A percentile compares a stretch with the other conserved stretches of the same genome.
Evolutionary conservation across 1,139 yeast genomes (phyloP).

Genomic region (Yamadazyma membranifaciens): DNA sequence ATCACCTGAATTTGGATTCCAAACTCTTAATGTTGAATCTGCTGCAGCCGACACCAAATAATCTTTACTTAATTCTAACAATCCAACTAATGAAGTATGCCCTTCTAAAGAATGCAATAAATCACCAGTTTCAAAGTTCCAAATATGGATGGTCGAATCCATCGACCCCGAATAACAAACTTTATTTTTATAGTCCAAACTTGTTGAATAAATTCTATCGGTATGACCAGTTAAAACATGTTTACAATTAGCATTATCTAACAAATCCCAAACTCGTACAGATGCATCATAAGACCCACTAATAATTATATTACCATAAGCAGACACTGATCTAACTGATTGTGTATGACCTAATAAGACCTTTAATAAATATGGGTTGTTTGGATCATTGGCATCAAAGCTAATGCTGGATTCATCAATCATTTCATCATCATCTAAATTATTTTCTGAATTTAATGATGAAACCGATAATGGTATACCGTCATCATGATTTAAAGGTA

Average conservation of each 20-base stretch:
- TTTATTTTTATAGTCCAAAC: conserved; percentile 70
- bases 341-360: conserved; percentile 81
- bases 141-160: conserved; percentile 84
- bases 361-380: conserved; percentile 75
- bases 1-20: conserved; percentile 85
- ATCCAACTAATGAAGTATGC: conserved; percentile 86
- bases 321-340: conserved; percentile 85
- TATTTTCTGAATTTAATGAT: conserved; percentile 13
- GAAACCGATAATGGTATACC: conserved; percentile 6
- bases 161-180: conserved; percentile 90
- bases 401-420: conserved; percentile 20
- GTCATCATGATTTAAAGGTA: conserved; percentile 58
- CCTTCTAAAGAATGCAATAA: conserved; percentile 70
- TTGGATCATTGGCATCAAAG: conserved; percentile 33
- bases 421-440: conserved; percentile 15
- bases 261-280: conserved; percentile 88
- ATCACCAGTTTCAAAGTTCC: conserved; percentile 83
- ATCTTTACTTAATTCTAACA: conserved; percentile 73
- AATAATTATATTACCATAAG: conserved; percentile 77
- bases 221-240: conserved; percentile 80
- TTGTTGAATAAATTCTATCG: conserved; percentile 84
- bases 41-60: conserved; percentile 96
- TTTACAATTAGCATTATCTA: conserved; percentile 66
- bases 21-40: conserved; percentile 83
- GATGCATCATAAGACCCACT: conserved; percentile 92